Evolutionary conservation across 805 yeast genomes (phyloP).

Genomic region (Schwanniomyces vanrijiae): DNA sequence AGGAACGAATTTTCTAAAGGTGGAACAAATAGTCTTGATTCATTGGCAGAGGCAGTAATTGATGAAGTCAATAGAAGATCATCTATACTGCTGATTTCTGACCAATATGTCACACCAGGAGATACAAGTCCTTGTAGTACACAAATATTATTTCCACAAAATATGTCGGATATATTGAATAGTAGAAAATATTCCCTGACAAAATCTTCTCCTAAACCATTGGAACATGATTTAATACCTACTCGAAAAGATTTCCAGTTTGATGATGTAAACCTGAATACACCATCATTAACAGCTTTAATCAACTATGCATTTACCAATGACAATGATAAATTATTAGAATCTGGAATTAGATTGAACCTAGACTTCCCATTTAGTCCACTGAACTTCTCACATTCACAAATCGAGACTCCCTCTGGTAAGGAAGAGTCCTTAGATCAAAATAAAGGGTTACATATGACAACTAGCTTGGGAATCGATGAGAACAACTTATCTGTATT

Average conservation of each 20-base stretch:
- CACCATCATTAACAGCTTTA: conserved; percentile 40
- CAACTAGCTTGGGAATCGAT: not conserved
- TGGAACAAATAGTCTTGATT: conserved; percentile 19
- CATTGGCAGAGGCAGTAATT: conserved; percentile 36
- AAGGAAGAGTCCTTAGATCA: not conserved
- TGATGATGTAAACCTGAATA: conserved; percentile 22
- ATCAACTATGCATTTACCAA: conserved; percentile 32
- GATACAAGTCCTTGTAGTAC: not conserved
- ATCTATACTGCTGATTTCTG: conserved; percentile 6
- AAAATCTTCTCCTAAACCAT: not conserved
- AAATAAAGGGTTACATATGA: not conserved
- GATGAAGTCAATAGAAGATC: conserved; percentile 24
- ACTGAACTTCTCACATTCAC: conserved; percentile 10
- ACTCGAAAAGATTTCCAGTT: not conserved
- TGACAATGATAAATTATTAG: conserved; percentile 18
- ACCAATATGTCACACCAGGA: not conserved
- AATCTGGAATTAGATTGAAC: conserved; percentile 12
- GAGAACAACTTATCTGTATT: not conserved
- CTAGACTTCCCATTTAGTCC: conserved; percentile 30
- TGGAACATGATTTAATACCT: not conserved
- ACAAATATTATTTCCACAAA: conserved; percentile 12
- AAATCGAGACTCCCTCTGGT: not conserved
- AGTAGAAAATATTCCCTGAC: not conserved
- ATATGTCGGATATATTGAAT: conserved; percentile 9
- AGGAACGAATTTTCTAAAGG: conserved; percentile 4